phyloP scores from a whole-genome alignment of 768 basidiomycete genomes.

The Tulasnella sp. region DNA sequence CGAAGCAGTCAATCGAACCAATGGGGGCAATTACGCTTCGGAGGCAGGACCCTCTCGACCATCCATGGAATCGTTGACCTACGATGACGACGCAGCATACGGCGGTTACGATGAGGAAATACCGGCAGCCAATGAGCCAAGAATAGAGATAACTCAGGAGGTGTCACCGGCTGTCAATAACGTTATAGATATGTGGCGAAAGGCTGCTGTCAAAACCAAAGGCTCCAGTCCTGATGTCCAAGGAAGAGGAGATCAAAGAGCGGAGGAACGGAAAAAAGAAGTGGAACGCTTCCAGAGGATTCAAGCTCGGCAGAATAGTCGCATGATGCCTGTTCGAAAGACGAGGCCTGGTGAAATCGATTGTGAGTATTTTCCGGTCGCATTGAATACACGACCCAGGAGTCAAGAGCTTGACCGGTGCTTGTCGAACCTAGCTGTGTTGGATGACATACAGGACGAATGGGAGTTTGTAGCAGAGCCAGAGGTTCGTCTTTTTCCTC shows the following conservation, averaged over 20 bases:
- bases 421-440: slow-evolving; percentile 58
- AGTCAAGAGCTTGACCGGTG: background rate
- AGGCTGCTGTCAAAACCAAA: slow-evolving; percentile 58
- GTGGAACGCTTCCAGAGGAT: slow-evolving; percentile 68
- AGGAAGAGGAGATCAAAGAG: slow-evolving; percentile 63
- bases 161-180: slow-evolving; percentile 24
- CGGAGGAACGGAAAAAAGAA: slow-evolving; percentile 63
- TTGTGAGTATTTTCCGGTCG: slow-evolving; percentile 52
- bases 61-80: slow-evolving; percentile 5
- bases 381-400: background rate
- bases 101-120: slow-evolving; percentile 20
- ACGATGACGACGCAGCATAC: slow-evolving; percentile 5
- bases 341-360: slow-evolving; percentile 81
- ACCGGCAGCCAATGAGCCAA: background rate
- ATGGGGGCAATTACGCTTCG: background rate
- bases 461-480: slow-evolving; percentile 88
- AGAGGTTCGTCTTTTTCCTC: slow-evolving; percentile 50
- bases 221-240: slow-evolving; percentile 48
- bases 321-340: slow-evolving; percentile 53
- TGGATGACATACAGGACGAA: slow-evolving; percentile 84
- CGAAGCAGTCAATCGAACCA: slow-evolving; percentile 10
- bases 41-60: slow-evolving; percentile 20
- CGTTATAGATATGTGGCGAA: slow-evolving; percentile 72
- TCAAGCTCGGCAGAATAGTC: slow-evolving; percentile 66
- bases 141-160: background rate